These are phyloP conservation scores for Teratosphaeria nubilosa DNA, from an alignment of 2,329 filamentous ascomycete species.

Conservation along the genomic window DNA sequence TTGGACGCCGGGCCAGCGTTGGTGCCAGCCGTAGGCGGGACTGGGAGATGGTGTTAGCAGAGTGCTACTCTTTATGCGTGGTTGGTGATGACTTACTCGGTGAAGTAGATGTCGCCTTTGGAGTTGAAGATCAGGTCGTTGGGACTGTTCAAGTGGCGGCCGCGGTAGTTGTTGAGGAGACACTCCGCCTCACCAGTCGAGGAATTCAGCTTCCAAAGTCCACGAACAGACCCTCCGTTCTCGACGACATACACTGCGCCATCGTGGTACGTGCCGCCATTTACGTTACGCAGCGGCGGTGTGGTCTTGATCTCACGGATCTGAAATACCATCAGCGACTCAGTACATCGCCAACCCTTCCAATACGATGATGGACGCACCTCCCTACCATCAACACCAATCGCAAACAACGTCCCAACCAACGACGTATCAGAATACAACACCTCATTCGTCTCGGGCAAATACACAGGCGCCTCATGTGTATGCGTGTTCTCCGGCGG, in stretches of 20 bases:
- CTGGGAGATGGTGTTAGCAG: not conserved
- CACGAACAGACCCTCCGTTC: conserved; percentile 13
- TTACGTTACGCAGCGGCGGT: conserved; percentile 14
- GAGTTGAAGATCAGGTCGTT: conserved; percentile 47
- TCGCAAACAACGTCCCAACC: conserved; percentile 13
- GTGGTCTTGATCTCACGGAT: conserved; percentile 11
- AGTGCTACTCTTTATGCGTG: not conserved
- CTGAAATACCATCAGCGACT: not conserved
- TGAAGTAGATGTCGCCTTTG: conserved; percentile 28
- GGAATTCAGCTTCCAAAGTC: conserved; percentile 10
- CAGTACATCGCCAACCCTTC: not conserved
- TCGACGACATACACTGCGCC: conserved; percentile 16
- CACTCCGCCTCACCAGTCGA: conserved; percentile 10
- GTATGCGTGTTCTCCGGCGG: conserved; percentile 10
- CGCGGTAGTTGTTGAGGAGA: conserved; percentile 50
- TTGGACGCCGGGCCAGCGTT: conserved; percentile 46
- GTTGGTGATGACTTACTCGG: conserved; percentile 7
- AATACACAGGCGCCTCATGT: conserved; percentile 19
- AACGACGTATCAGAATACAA: conserved; percentile 17
- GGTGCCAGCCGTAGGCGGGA: conserved; percentile 17
- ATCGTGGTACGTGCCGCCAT: conserved; percentile 17
- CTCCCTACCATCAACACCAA: conserved; percentile 13
- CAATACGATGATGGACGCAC: conserved; percentile 1
- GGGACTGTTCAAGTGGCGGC: conserved; percentile 50
- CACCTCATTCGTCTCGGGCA: conserved; percentile 18